Base-by-base conservation (phyloP, 306 rosid genomes). In the Amphicarpaea edgeworthii region DNA sequence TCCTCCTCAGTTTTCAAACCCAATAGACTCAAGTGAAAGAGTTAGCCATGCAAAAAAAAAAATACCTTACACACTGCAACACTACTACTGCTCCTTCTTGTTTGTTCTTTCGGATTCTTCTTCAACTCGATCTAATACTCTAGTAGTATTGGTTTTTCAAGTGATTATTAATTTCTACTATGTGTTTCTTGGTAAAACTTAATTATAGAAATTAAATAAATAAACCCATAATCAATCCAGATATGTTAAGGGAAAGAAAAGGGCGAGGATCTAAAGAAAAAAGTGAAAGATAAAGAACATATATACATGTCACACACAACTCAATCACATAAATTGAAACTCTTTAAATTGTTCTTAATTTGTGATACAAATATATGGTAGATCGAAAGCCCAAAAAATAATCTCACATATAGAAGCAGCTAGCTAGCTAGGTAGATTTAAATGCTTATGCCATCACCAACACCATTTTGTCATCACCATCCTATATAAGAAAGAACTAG, bases 401-500 rank as follows among this genome's bases (percentile, higher is more conserved):
- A 17, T 1, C 75, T 51, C 41, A 7, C 46, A 53, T 57, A 76
- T 14, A 58, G 28, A 70, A 38, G 45, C 17, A 73, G 49, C n/a
- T n/a, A n/a, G n/a, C n/a, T n/a, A n/a, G n/a, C n/a, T n/a, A n/a
- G n/a, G 68, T 45, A 38, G 68, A 37, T 40, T 68, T 62, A 43
- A 75, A 79, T 74, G 67, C 26, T 72, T 77, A 82, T 65, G 32
- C 65, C 70, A 60, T 72, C 58, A 72, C 73, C 76, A 84, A 77
- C 58, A 71, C 75, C 79, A 72, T 42, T 72, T 72, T 23, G 23
- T 64, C 80, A 64, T 40, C 83, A 72, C 79, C n/a, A n/a, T n/a
- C n/a, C 86, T 77, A 82, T 76, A 74, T 76, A 80, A 78, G 65
- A 85, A 85, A 85, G 68, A 85, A 87, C 84, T 82, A 91, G 88